These are phyloP conservation scores for Canna indica DNA, from an alignment of 176 grass and related monocot genomes.

Conservation along the genomic window DNA sequence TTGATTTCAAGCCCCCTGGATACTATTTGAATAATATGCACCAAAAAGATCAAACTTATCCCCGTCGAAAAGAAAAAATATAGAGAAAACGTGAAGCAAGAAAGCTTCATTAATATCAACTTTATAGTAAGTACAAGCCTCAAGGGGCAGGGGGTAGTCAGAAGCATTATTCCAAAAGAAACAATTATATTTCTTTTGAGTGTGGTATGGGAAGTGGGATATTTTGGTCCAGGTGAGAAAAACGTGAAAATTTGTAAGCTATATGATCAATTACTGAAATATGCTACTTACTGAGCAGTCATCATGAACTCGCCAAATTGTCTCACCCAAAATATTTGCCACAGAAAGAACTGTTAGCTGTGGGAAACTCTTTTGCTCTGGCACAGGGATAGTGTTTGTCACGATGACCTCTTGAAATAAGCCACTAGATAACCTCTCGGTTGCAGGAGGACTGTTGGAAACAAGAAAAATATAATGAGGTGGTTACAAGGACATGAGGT, in stretches of 20 bases:
- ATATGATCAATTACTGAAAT: slow-evolving; percentile 45
- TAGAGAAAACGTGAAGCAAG: too few relatives aligned
- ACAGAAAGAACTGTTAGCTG: slow-evolving; percentile 69
- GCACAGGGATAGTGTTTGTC: slow-evolving; percentile 58
- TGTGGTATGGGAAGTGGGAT: neutral
- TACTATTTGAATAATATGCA: neutral
- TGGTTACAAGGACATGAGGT: neutral
- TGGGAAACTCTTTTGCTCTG: slow-evolving; percentile 42
- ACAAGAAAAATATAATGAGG: neutral
- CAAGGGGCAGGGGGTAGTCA: too few relatives aligned
- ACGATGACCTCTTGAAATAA: slow-evolving; percentile 88
- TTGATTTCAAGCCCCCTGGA: too few relatives aligned
- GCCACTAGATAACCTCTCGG: slow-evolving; percentile 60
- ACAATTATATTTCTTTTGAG: neutral
- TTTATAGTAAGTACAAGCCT: too few relatives aligned
- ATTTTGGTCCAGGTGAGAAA: neutral
- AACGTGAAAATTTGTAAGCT: neutral
- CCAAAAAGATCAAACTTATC: neutral
- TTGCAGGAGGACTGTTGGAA: slow-evolving; percentile 43
- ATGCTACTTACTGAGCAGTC: slow-evolving; percentile 73
- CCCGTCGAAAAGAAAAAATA: too few relatives aligned
- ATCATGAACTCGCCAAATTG: slow-evolving; percentile 76
- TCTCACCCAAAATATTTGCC: slow-evolving; percentile 68
- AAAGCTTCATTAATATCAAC: too few relatives aligned
- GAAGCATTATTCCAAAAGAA: too few relatives aligned